phyloP scores from a whole-genome alignment of 768 basidiomycete species.

The Leccinum arenicola region DNA sequence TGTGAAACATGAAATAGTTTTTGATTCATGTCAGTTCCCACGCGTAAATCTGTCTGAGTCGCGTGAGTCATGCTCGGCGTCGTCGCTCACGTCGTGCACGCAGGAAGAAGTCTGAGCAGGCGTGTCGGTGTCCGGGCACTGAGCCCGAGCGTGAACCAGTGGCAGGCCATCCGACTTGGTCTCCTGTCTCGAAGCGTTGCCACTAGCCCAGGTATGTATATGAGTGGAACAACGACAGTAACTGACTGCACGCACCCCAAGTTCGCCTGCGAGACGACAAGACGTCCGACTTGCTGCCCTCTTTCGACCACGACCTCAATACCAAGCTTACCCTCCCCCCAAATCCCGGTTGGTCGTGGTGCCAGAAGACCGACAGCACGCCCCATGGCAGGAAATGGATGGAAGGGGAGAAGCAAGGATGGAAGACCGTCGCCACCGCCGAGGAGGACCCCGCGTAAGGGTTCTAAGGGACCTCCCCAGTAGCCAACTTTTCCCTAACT shows the following conservation, averaged over 20 bases:
- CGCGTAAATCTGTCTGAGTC: not conserved
- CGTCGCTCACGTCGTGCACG: not conserved
- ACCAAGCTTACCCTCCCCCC: conserved; percentile 29
- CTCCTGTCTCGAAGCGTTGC: not conserved
- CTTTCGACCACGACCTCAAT: conserved; percentile 14
- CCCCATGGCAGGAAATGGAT: conserved; percentile 29
- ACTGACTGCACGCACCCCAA: not conserved
- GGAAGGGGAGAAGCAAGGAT: conserved; percentile 34
- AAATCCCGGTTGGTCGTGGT: conserved; percentile 30
- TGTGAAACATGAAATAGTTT: no score
- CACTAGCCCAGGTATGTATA: not conserved
- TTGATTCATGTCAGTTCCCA: not conserved
- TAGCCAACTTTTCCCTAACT: no score
- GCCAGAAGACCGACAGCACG: conserved; percentile 26
- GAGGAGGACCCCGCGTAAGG: conserved; percentile 27
- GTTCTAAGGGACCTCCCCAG: not conserved
- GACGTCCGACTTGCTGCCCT: conserved; percentile 8
- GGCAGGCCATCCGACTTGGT: not conserved
- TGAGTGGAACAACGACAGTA: not conserved
- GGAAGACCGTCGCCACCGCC: conserved; percentile 29
- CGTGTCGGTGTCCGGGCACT: not conserved
- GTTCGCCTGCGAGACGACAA: not conserved
- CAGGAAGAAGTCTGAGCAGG: not conserved
- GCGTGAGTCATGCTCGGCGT: not conserved
- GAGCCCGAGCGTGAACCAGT: not conserved